Evolutionary conservation across 1,284 basidiomycete species (phyloP).

Genomic region (Tilletia setariae): DNA sequence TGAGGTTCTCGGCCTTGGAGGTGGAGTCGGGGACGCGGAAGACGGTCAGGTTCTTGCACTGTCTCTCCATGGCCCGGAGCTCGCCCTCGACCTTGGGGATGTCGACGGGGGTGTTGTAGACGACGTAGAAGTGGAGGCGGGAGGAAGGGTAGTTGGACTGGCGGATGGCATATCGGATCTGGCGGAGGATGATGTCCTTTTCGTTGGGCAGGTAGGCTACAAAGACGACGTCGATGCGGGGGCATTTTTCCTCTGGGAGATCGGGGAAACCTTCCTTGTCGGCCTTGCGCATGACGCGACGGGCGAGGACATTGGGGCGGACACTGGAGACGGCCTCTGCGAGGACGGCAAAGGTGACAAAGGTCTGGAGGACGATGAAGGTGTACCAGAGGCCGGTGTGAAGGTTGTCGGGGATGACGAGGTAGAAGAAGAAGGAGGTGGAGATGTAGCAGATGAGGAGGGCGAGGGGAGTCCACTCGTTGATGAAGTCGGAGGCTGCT

Average conservation of each 20-base stretch:
- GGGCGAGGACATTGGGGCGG: conserved; percentile 33
- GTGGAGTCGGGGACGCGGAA: conserved; percentile 45
- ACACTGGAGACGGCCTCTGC: conserved; percentile 43
- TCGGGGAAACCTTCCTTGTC: conserved; percentile 27
- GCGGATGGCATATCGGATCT: conserved; percentile 38
- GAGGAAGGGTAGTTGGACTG: conserved; percentile 42
- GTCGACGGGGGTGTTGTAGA: conserved; percentile 46
- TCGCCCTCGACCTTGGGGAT: conserved; percentile 40
- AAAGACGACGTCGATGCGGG: conserved; percentile 40
- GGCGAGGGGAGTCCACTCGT: conserved; percentile 37
- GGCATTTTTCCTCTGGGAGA: conserved; percentile 27
- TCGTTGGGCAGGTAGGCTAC: conserved; percentile 48
- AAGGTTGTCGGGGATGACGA: conserved; percentile 33
- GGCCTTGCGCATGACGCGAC: conserved; percentile 34
- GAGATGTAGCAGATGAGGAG: conserved; percentile 30
- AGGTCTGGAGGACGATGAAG: conserved; percentile 34
- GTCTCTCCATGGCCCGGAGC: conserved; percentile 29
- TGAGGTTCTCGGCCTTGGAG: conserved; percentile 46
- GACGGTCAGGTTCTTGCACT: conserved; percentile 32
- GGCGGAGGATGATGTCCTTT: conserved; percentile 44
- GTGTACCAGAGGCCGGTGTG: conserved; percentile 40
- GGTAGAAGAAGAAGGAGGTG: conserved; percentile 38
- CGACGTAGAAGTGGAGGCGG: conserved; percentile 42
- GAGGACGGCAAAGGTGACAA: conserved; percentile 36
- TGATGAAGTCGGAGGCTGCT: conserved; percentile 32